Base-by-base conservation (phyloP, 495 filamentous ascomycete species). In the Penicillium daleae region DNA sequence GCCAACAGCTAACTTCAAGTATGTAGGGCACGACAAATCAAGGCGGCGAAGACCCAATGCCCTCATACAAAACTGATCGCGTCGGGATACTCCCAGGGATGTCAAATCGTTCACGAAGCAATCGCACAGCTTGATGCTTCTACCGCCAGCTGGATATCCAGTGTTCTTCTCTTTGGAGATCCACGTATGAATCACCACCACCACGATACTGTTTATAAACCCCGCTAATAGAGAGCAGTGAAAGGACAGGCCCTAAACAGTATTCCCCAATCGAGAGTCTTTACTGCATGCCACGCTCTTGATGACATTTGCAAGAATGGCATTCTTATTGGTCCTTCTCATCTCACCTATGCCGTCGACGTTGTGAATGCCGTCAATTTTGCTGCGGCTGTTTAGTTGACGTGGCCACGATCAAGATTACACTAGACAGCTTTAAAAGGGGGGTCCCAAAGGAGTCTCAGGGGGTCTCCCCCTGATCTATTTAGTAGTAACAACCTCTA, bases 241-340 rank as follows among this genome's bases (percentile, higher is more conserved):
- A 29, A 52, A 17, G 49, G 49, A 52, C 49, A 52, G 19, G 49
- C 49, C 2, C 6, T 52, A 12, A 52, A 32, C 24, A 52, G 13
- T 32, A 27, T 52, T 32, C 49, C 49, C 4, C 2, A 64, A 8
- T 46, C 62, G 12, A 77, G 74, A 39, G 71, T 76, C 1, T 56
- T 59, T 33, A 70, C 71, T 15, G 66, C 70, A 46, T 79, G 75
- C 53, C 69, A 76, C 42, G 24, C 56, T 2, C 65, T 60, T 6
- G 76, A 79, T 57, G 68, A 76, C 59, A 78, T 77, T 29, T 79
- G 75, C 59, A 55, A 67, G 21, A 60, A 69, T 44, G 73, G 66
- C 6, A 61, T 69, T 33, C 15, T 74, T 17, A 68, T 76, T 22
- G 50, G 71, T 19, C 53, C 67, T 22, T 52, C 67, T 21, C 73